Evolutionary conservation across 208 protist genomes (phyloP).

Genomic region (Acanthamoeba triangularis): DNA sequence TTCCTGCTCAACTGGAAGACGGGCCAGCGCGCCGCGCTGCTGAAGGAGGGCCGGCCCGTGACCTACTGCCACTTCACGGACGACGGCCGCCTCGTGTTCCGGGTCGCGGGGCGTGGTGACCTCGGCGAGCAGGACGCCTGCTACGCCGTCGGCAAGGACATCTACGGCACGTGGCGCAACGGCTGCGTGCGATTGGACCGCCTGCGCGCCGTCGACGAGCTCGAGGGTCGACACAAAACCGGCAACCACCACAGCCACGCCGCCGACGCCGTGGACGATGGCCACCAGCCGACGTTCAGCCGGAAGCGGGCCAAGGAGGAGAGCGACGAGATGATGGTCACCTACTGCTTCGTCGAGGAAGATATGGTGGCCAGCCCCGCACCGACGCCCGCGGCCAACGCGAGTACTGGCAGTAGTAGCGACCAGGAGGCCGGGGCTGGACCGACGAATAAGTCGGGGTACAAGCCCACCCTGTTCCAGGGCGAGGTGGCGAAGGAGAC

Average conservation of each 20-base stretch:
- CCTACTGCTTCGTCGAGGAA: conserved; percentile 45
- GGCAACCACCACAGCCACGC: not conserved
- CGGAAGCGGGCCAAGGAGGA: conserved; percentile 1
- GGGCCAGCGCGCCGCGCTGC: not conserved
- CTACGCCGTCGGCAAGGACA: not conserved
- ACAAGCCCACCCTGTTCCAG: not conserved
- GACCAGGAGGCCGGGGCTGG: not conserved
- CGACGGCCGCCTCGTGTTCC: not conserved
- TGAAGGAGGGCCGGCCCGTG: not conserved
- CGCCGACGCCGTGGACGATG: too few species aligned
- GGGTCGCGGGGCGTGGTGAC: not conserved
- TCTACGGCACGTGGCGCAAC: conserved; percentile 28
- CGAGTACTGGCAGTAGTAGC: not conserved
- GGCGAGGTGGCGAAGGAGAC: conserved; percentile 13
- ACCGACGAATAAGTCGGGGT: too few species aligned
- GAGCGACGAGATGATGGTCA: conserved; percentile 48
- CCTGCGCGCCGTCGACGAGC: not conserved
- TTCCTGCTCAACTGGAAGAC: conserved; percentile 37
- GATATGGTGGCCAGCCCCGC: not conserved
- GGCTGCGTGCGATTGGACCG: conserved; percentile 32
- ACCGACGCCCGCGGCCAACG: too few species aligned
- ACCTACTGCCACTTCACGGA: conserved; percentile 29
- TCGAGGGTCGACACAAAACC: not conserved
- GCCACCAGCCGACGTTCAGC: too few species aligned
- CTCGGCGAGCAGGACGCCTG: conserved; percentile 40